Base-by-base conservation (phyloP, 768 basidiomycete species). In the Calocera viscosa region DNA sequence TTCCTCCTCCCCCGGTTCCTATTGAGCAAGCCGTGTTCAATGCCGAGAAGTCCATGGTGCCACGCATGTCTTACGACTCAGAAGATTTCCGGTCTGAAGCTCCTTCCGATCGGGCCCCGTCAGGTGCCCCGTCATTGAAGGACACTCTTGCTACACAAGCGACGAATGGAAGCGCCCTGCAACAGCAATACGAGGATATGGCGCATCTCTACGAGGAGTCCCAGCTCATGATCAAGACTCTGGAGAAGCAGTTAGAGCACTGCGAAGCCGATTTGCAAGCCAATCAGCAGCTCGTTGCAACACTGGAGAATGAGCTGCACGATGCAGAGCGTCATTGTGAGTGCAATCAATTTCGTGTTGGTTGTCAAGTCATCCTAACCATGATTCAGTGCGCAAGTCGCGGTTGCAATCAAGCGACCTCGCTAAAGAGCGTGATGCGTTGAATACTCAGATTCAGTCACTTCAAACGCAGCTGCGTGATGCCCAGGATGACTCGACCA, bases 401-500 rank as follows among this genome's bases (percentile, higher is more conserved):
- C 90, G 93, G 39, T 88, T 92, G 86, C 93, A 94, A 75, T 90
- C 91, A 22, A 91, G 89, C 66, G 93, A 95, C 73, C 78, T 94
- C 40, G 89, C 88, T 11, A 83, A 89, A 64, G 93, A 95, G 76
- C 86, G 93, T 49, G 93, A 94, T 75, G 81, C 82, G 40, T 79
- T 90, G 66, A 86, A 78, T 68, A 72, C 75, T 49, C 86, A 90
- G 75, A 77, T 89, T 67, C 85, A 87, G 35, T 74, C 80, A 34
- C 81, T 94, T 32, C 85, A 88, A 60, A 82, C 76, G 66, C 90
- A 94, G 76, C 82, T 94, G 28, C 77, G 82, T 64, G 88, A 91
- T 69, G 83, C 89, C 53, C 88, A 90, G 75, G 84, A 84, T 39
- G 93, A 95, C 75, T 87, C 91, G 53, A 84, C 83, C 26, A 84